phyloP scores from a whole-genome alignment of 2,329 filamentous ascomycete species.

The Botrytis hyacinthi region DNA sequence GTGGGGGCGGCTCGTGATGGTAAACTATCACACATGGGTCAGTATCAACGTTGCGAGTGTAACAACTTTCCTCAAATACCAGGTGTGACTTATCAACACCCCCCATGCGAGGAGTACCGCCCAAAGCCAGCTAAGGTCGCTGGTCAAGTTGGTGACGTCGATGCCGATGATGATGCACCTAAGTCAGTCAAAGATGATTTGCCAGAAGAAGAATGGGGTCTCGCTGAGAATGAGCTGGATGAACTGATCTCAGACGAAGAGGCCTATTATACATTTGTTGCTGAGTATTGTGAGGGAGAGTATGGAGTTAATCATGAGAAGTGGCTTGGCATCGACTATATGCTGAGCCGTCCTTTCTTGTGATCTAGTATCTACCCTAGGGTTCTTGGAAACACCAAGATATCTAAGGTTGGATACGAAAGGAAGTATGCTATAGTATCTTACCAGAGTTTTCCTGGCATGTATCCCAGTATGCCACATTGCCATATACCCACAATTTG shows the following conservation, averaged over 20 bases:
- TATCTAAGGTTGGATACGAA: neutral
- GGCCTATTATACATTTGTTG: neutral
- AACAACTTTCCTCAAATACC: neutral
- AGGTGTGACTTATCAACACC: neutral
- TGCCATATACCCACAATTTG: neutral
- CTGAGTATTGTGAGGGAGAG: neutral
- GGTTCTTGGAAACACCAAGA: neutral
- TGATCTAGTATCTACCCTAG: neutral
- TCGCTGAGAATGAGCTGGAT: neutral
- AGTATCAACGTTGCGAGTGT: neutral
- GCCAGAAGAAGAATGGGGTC: neutral
- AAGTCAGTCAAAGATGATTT: neutral
- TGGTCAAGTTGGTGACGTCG: too few relatives aligned
- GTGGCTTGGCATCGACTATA: neutral
- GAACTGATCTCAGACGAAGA: neutral
- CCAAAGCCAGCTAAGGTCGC: too few relatives aligned
- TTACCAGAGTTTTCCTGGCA: neutral
- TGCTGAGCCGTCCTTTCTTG: neutral
- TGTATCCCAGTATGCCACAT: neutral
- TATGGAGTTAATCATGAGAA: conserved; percentile 3
- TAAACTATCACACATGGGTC: neutral
- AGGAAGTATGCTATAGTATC: neutral
- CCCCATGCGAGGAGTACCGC: neutral
- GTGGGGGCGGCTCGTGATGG: neutral
- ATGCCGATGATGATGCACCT: neutral